Base-by-base conservation (phyloP, 116 monocot genomes). In the Phalaenopsis hybrid region DNA sequence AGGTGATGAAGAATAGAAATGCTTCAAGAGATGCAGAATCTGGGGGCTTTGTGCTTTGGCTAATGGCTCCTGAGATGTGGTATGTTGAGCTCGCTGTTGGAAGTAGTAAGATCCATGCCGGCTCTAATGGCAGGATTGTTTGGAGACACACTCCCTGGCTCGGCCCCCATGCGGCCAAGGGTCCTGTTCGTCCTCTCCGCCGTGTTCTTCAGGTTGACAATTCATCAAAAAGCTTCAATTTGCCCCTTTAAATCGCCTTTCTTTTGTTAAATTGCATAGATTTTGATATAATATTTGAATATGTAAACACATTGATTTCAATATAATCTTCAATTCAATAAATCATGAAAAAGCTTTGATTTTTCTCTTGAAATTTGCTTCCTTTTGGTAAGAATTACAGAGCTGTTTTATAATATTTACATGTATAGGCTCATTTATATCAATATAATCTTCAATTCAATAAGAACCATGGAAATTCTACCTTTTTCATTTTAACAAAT, bases 71-170 rank as follows among this genome's bases (percentile, higher is more conserved):
- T 16, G 92, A 90, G 69, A 96, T 94, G 94, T 96, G 96, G 96
- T 96, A 94, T 79, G 91, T 96, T 1, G 96, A 96, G 87, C 88
- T 96, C 44, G 92, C 96, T 6, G 89, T 92, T 44, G 94, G 94
- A 5, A 88, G 88, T 16, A 92, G 92, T 84, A 96, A 96, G 85
- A 91, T 94, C 49, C 92, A 88, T 57, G 96, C 96, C 0, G 96
- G 96, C 28, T 96, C 87, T 82, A 94, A 96, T 80, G 94, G 96
- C 23, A 81, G 85, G 84, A 86, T 94, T 4, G 91, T 94, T 18
- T 96, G 96, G 96, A 89, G 96, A 5, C 96, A 96, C 80, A 94
- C 92, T 0, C 96, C 96, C 44, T 96, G 96, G 96, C 90, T 94
- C 10, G 96, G 96, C 51, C 92, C 92, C 46, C 96, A 94, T 81